phyloP scores from a whole-genome alignment of 208 protist genomes.

The Trypanosoma avium region DNA sequence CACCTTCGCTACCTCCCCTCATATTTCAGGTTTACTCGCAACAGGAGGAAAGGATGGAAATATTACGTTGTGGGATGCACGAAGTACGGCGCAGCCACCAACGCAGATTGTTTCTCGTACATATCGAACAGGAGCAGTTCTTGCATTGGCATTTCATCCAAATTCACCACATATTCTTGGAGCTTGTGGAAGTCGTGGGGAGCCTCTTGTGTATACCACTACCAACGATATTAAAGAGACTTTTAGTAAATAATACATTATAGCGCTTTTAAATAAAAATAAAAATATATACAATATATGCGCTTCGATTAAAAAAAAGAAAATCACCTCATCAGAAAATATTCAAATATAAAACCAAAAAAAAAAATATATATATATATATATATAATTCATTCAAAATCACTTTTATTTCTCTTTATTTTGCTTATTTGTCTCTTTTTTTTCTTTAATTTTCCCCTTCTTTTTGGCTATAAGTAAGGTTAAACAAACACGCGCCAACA shows the following conservation, averaged over 20 bases:
- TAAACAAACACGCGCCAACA: not conserved
- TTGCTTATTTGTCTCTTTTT: too few species aligned
- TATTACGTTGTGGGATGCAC: constrained; percentile 88
- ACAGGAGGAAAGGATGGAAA: constrained; percentile 88
- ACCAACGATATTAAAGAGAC: constrained; percentile 67
- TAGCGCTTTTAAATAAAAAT: too few species aligned
- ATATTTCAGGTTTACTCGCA: constrained; percentile 77
- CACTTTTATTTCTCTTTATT: too few species aligned
- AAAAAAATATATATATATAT: too few species aligned
- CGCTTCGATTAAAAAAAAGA: constrained; percentile 15
- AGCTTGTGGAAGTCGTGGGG: constrained; percentile 70
- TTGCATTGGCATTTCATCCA: constrained; percentile 81
- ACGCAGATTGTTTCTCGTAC: constrained; percentile 55
- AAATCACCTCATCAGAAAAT: not conserved
- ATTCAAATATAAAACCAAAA: too few species aligned
- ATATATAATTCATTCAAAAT: too few species aligned
- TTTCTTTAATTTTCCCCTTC: not conserved
- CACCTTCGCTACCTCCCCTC: constrained; percentile 74
- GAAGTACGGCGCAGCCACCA: constrained; percentile 31
- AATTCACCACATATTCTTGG: constrained; percentile 89
- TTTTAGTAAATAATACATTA: constrained; percentile 37
- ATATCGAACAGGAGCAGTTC: constrained; percentile 82
- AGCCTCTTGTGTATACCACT: constrained; percentile 92
- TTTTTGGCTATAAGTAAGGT: not conserved
- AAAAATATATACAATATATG: too few species aligned